Evolutionary conservation across 2,329 filamentous ascomycete genomes (phyloP).

Genomic region (Diaporthe helianthi): DNA sequence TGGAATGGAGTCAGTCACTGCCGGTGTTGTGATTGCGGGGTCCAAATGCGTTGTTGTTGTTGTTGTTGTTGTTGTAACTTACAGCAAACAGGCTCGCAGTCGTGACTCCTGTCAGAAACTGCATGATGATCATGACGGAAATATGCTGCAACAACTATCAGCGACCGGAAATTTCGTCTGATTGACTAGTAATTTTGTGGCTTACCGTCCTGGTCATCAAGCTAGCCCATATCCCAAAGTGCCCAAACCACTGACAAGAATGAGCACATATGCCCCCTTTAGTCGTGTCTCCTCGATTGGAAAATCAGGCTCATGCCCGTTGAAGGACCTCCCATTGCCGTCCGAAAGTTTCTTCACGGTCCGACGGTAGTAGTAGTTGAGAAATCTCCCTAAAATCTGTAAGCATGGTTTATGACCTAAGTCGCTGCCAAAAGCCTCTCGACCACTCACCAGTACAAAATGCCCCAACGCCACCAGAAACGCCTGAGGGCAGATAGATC

Average conservation of each 20-base stretch:
- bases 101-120: background rate
- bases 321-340: background rate
- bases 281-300: conserved; percentile 3
- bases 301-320: background rate
- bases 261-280: background rate
- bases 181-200: background rate
- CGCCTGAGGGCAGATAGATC: background rate
- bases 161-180: background rate
- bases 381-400: background rate
- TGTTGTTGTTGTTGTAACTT: background rate
- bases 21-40: too few species aligned
- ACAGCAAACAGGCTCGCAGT: conserved; percentile 3
- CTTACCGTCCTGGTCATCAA: background rate
- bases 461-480: background rate
- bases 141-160: background rate
- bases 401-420: background rate
- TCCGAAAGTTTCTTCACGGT: background rate
- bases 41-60: background rate
- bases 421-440: background rate
- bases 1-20: background rate
- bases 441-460: background rate
- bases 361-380: background rate
- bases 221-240: conserved; percentile 2
- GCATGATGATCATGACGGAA: conserved; percentile 8
- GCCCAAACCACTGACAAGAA: background rate